Evolutionary conservation across 768 basidiomycete species (phyloP).

Genomic region (Rhodosporidiobolus sp.): DNA sequence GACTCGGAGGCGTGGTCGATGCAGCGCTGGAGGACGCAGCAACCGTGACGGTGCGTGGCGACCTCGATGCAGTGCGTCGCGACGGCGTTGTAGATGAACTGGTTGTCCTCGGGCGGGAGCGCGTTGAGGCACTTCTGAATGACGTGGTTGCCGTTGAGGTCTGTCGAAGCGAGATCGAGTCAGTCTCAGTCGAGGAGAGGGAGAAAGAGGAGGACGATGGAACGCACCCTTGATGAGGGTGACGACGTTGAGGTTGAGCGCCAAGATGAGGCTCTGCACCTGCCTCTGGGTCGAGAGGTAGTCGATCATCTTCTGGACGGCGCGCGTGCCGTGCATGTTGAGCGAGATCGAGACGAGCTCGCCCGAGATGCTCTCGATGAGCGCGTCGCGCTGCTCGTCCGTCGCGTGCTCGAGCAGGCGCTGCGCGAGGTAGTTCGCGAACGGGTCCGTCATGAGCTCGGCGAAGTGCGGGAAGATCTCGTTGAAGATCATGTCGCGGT

Average conservation of each 20-base stretch:
- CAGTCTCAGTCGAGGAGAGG: not conserved
- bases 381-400: slow-evolving; percentile 92
- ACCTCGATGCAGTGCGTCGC: slow-evolving; percentile 99
- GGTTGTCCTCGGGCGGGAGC: slow-evolving; percentile 95
- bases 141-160: slow-evolving; percentile 89
- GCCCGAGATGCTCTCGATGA: slow-evolving; percentile 95
- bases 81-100: slow-evolving; percentile 99
- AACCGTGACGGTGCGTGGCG: slow-evolving; percentile 94
- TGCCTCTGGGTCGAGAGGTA: slow-evolving; percentile 92
- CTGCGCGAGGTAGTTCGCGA: slow-evolving; percentile 98
- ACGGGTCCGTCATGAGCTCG: slow-evolving; percentile 98
- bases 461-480: slow-evolving; percentile 98
- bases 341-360: slow-evolving; percentile 96
- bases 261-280: slow-evolving; percentile 95
- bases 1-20: slow-evolving; percentile 96
- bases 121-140: slow-evolving; percentile 99
- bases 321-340: slow-evolving; percentile 99
- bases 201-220: not conserved
- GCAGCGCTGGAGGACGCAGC: slow-evolving; percentile 95
- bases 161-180: not conserved
- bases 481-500: slow-evolving; percentile 98
- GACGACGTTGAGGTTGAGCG: slow-evolving; percentile 94
- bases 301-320: slow-evolving; percentile 99
- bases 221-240: slow-evolving; percentile 82
- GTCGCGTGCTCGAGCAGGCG: slow-evolving; percentile 95